A percentile compares a stretch with the other conserved stretches of the same genome.
These are phyloP conservation scores for Dipodascus albidus DNA, from an alignment of 805 yeast species.

Conservation along the genomic window DNA sequence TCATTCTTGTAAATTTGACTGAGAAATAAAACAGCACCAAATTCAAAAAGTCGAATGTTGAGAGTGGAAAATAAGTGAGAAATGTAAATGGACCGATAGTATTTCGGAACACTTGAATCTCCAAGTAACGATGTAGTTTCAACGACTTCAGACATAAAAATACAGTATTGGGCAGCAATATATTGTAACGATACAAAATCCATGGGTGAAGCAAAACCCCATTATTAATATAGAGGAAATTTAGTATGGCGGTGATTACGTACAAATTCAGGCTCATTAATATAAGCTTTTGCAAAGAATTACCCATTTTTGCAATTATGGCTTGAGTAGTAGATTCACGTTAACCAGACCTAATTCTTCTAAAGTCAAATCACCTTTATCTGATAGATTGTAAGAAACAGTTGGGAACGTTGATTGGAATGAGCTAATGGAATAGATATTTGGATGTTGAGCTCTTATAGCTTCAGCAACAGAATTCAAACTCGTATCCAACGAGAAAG, in stretches of 20 bases:
- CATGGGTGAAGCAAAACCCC: background rate
- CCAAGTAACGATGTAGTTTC: background rate
- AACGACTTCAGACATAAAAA: too few relatives aligned
- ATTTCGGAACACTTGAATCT: background rate
- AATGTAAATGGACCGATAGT: constrained; percentile 13
- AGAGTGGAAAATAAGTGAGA: constrained; percentile 30
- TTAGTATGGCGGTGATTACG: too few relatives aligned
- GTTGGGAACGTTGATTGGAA: background rate
- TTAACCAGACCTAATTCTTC: background rate
- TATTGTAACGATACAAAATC: too few relatives aligned
- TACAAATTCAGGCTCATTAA: too few relatives aligned
- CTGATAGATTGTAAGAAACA: background rate
- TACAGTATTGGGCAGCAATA: too few relatives aligned
- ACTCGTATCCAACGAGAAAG: background rate
- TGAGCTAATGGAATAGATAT: background rate
- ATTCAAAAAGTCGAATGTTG: constrained; percentile 32
- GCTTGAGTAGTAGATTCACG: background rate
- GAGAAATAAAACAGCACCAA: constrained; percentile 27
- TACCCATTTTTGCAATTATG: too few relatives aligned
- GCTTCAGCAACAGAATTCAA: background rate
- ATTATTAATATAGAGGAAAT: too few relatives aligned
- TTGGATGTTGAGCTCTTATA: background rate
- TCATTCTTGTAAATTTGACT: constrained; percentile 27
- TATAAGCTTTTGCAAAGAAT: too few relatives aligned
- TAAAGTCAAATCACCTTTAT: background rate